These are phyloP conservation scores for Elaeis guineensis DNA, from an alignment of 176 grass and related monocot genomes.

Conservation along the genomic window DNA sequence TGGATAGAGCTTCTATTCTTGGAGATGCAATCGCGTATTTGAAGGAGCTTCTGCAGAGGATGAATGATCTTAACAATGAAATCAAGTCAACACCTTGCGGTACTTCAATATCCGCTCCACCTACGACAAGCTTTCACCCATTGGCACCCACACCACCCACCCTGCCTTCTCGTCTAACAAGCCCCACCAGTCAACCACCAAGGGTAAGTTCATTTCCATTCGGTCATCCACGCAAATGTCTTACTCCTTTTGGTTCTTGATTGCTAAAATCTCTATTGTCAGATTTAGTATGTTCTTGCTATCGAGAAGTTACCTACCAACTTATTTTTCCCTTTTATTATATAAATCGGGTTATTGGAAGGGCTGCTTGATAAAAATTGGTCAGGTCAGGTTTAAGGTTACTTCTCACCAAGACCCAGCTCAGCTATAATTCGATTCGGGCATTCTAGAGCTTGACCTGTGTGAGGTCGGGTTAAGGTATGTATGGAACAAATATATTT, in stretches of 20 bases:
- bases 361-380: no score
- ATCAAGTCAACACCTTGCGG: slow-evolving; percentile 45
- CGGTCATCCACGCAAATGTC: background rate
- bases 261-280: no score
- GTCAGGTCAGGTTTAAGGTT: no score
- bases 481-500: no score
- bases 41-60: slow-evolving; percentile 70
- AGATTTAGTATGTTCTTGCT: no score
- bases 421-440: no score
- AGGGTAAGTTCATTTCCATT: slow-evolving; percentile 36
- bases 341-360: no score
- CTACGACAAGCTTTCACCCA: slow-evolving; percentile 40
- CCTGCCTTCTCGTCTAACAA: slow-evolving; percentile 33
- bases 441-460: no score
- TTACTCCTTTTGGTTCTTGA: background rate
- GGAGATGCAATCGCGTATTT: slow-evolving; percentile 78
- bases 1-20: slow-evolving; percentile 70
- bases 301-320: no score
- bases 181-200: slow-evolving; percentile 43
- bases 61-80: slow-evolving; percentile 63
- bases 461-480: no score
- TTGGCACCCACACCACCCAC: slow-evolving; percentile 47
- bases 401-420: no score
- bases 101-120: slow-evolving; percentile 38
- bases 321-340: no score